Conservation (phyloP, 148 eudicot species). For the Rhododendron williamsianum region DNA sequence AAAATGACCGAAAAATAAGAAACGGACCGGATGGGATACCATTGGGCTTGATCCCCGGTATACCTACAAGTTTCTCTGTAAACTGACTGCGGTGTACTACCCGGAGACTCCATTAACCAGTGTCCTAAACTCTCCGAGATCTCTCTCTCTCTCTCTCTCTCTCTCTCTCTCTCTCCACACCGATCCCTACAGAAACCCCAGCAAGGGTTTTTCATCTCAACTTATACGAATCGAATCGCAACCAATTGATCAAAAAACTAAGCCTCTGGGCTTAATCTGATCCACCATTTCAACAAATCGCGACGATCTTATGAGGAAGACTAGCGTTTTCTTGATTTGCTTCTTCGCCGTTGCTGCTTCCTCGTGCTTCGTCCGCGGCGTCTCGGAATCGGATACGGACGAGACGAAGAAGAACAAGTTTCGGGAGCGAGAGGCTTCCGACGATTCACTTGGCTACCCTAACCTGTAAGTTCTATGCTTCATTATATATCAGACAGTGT, state of each 20-base stretch:
- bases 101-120: background rate
- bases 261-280: background rate
- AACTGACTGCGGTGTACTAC: background rate
- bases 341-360: slow-evolving; percentile 22
- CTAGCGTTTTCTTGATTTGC: slow-evolving; percentile 23
- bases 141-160: background rate
- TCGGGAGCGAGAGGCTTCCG: slow-evolving; percentile 75
- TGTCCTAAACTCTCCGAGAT: background rate
- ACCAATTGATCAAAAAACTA: background rate
- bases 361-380: slow-evolving; percentile 24
- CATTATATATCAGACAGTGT: background rate
- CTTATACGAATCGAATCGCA: background rate
- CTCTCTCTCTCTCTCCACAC: background rate
- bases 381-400: slow-evolving; percentile 30
- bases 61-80: no score
- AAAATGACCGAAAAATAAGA: no score
- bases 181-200: slow-evolving; percentile 2
- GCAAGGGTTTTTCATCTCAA: slow-evolving; percentile 5
- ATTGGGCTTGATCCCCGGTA: no score
- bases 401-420: slow-evolving; percentile 59
- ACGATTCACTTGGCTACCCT: slow-evolving; percentile 67
- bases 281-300: background rate
- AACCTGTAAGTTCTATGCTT: slow-evolving; percentile 45
- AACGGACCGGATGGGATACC: no score
- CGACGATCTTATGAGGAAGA: slow-evolving; percentile 29